Conservation (phyloP, 306 rosid genomes). For the Ormosia semicastrata region DNA sequence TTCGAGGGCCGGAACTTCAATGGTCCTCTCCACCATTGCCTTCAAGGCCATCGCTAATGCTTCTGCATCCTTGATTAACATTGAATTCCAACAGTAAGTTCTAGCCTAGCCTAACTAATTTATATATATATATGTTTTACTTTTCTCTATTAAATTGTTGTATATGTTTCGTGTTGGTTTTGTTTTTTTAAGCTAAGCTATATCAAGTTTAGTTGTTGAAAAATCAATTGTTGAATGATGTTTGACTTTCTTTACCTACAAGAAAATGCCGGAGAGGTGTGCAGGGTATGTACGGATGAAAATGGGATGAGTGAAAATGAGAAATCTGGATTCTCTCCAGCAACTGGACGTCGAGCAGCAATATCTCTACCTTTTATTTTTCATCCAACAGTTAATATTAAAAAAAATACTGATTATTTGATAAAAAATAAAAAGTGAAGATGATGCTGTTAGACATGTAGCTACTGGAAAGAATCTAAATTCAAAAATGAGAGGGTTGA, state of each 20-base stretch:
- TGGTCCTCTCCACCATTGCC: conserved; percentile 63
- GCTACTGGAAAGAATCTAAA: too few relatives aligned
- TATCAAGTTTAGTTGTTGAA: conserved; percentile 27
- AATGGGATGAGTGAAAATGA: too few relatives aligned
- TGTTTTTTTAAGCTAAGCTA: conserved; percentile 19
- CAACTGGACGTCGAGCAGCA: too few relatives aligned
- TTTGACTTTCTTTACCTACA: not conserved
- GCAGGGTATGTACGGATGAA: not conserved
- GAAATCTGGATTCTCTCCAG: too few relatives aligned
- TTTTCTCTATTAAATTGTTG: not conserved
- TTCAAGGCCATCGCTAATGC: conserved; percentile 53
- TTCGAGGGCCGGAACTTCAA: conserved; percentile 29
- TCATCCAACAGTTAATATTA: too few relatives aligned
- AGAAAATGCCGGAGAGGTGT: not conserved
- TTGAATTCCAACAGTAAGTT: conserved; percentile 68
- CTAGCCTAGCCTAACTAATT: not conserved
- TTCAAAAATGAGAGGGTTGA: too few relatives aligned
- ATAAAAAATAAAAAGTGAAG: too few relatives aligned
- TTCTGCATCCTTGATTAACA: conserved; percentile 44
- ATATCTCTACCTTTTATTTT: too few relatives aligned
- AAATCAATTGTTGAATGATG: not conserved
- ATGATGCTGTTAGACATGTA: too few relatives aligned
- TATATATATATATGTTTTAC: not conserved
- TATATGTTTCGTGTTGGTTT: not conserved
- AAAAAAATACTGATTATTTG: too few relatives aligned